Conservation (phyloP, 2,329 filamentous ascomycete species). For the Arthrobotrys pseudoclavata region DNA sequence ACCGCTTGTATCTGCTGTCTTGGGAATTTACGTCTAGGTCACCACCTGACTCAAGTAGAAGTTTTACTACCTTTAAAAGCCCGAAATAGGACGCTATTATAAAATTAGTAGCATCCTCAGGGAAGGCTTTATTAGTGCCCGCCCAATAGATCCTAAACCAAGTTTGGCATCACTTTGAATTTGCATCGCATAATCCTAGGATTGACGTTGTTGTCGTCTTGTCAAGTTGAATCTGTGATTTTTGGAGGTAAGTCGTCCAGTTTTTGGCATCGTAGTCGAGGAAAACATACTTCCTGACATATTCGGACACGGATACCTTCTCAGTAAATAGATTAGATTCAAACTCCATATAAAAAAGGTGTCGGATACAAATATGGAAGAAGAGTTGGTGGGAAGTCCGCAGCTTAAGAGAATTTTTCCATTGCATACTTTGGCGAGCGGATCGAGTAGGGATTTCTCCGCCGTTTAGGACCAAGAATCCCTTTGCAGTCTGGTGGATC, state of each 20-base stretch:
- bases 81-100: no score
- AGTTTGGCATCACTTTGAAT: no score
- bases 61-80: neutral
- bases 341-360: constrained; percentile 1
- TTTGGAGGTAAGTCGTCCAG: neutral
- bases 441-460: neutral
- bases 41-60: neutral
- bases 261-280: constrained; percentile 1
- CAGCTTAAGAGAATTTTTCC: neutral
- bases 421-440: neutral
- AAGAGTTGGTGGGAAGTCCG: constrained; percentile 13
- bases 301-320: neutral
- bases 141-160: no score
- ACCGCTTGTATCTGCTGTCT: constrained; percentile 10
- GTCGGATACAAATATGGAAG: constrained; percentile 1
- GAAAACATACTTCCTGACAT: constrained; percentile 8
- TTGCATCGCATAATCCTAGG: neutral
- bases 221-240: neutral
- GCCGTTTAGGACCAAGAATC: constrained; percentile 64
- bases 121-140: no score
- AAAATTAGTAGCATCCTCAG: no score
- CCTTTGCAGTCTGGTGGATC: constrained; percentile 67
- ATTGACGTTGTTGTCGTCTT: neutral
- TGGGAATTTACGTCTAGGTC: neutral
- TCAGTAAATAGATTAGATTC: neutral